These are phyloP conservation scores for Solanum bulbocastanum DNA, from an alignment of 257 asterid species.

Conservation along the genomic window DNA sequence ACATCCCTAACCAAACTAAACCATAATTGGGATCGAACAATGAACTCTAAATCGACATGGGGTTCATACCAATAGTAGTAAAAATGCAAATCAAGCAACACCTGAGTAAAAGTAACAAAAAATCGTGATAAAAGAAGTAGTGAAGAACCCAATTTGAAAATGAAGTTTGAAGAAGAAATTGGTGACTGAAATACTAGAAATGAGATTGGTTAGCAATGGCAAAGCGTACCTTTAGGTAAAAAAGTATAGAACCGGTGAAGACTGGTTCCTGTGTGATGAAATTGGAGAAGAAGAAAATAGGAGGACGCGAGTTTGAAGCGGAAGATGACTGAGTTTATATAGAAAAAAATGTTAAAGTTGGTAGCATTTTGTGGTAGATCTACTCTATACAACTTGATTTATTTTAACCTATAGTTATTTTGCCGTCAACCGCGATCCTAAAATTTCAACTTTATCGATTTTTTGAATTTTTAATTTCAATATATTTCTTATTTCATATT, in stretches of 20 bases:
- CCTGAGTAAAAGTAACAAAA: not conserved
- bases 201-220: not conserved
- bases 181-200: not conserved
- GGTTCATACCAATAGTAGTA: not conserved
- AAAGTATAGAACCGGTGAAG: not conserved
- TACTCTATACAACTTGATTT: not conserved
- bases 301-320: conserved; percentile 6
- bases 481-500: fast-evolving
- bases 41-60: not conserved
- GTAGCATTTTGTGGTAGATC: not conserved
- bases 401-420: not conserved
- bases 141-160: not conserved
- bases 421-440: not conserved
- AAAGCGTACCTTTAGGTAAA: not conserved
- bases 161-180: not conserved
- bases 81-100: not conserved
- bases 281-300: not conserved
- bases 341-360: not conserved
- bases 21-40: not conserved
- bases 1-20: not conserved
- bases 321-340: not conserved
- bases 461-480: no score
- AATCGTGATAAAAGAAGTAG: no score
- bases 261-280: not conserved
- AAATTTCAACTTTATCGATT: no score